A percentile compares a stretch with the other conserved stretches of the same genome.
Evolutionary conservation across 2,329 filamentous ascomycete species (phyloP).

Genomic region (Phialophora verrucosa): DNA sequence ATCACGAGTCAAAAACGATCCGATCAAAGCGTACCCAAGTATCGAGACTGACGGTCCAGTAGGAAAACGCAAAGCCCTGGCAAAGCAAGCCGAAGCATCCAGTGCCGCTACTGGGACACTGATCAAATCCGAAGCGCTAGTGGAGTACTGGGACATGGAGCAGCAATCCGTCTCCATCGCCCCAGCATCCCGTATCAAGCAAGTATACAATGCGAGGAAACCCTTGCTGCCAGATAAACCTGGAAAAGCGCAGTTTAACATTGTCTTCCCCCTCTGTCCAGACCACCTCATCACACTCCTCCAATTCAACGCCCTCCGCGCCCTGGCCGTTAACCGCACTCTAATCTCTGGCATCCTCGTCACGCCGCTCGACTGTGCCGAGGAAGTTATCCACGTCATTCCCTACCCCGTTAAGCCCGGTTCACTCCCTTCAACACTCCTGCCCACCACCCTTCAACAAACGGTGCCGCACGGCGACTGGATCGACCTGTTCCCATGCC

Average conservation of each 20-base stretch:
- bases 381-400: conserved; percentile 11
- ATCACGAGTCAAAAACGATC: not conserved
- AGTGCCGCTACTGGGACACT: conserved; percentile 13
- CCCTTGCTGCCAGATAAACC: conserved; percentile 13
- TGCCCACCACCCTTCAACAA: conserved; percentile 50
- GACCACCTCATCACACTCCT: conserved; percentile 54
- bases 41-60: conserved; percentile 11
- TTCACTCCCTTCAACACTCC: conserved; percentile 22
- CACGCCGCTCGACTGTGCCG: conserved; percentile 13
- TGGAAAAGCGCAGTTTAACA: conserved; percentile 11
- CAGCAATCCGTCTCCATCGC: conserved; percentile 13
- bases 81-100: conserved; percentile 17
- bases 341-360: conserved; percentile 18
- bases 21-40: conserved; percentile 7
- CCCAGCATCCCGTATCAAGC: conserved; percentile 15
- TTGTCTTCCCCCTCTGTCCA: conserved; percentile 44
- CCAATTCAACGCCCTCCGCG: conserved; percentile 51
- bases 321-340: conserved; percentile 12
- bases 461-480: conserved; percentile 49
- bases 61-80: conserved; percentile 21
- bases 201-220: conserved; percentile 18
- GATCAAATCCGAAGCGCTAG: conserved; percentile 9
- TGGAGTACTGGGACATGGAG: conserved; percentile 18
- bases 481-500: conserved; percentile 52
- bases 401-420: conserved; percentile 16